Conservation (phyloP, 2,329 filamentous ascomycete genomes). For the Seiridium unicorne region DNA sequence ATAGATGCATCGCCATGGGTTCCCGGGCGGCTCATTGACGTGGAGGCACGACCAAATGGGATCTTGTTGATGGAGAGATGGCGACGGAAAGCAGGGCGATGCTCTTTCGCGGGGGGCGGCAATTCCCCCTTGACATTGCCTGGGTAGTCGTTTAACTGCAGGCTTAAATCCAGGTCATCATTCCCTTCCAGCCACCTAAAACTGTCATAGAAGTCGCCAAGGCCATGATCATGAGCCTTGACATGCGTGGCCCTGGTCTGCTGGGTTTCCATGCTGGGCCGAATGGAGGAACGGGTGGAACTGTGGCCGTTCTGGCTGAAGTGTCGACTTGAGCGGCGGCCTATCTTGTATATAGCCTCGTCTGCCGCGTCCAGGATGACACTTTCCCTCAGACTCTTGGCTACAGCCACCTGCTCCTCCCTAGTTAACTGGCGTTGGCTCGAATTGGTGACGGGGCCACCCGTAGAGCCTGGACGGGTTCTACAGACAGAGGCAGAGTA, state of each 20-base stretch:
- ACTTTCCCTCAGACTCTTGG: constrained; percentile 46
- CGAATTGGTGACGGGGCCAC: constrained; percentile 52
- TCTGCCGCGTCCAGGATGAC: constrained; percentile 56
- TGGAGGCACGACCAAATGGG: constrained; percentile 56
- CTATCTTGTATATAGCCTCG: constrained; percentile 47
- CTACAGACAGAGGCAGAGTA: constrained; percentile 13
- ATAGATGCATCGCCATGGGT: constrained; percentile 38
- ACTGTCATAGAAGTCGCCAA: constrained; percentile 61
- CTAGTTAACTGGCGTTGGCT: constrained; percentile 57
- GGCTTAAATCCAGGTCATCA: constrained; percentile 64
- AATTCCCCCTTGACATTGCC: constrained; percentile 55
- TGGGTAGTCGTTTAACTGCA: constrained; percentile 71
- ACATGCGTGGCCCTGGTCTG: constrained; percentile 21
- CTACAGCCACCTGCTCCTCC: constrained; percentile 62
- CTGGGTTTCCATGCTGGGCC: constrained; percentile 25
- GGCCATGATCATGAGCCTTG: constrained; percentile 28
- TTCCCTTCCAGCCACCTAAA: constrained; percentile 76
- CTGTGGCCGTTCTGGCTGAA: constrained; percentile 26
- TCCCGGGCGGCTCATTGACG: constrained; percentile 46
- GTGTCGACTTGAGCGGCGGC: constrained; percentile 33
- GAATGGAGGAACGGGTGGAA: constrained; percentile 20
- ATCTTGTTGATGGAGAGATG: constrained; percentile 70
- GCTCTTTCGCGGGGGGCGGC: constrained; percentile 40
- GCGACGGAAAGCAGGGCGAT: constrained; percentile 64
- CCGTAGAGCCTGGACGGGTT: constrained; percentile 39